phyloP scores from a whole-genome alignment of 306 rosid genomes.

The Casuarina cunninghamiana region DNA sequence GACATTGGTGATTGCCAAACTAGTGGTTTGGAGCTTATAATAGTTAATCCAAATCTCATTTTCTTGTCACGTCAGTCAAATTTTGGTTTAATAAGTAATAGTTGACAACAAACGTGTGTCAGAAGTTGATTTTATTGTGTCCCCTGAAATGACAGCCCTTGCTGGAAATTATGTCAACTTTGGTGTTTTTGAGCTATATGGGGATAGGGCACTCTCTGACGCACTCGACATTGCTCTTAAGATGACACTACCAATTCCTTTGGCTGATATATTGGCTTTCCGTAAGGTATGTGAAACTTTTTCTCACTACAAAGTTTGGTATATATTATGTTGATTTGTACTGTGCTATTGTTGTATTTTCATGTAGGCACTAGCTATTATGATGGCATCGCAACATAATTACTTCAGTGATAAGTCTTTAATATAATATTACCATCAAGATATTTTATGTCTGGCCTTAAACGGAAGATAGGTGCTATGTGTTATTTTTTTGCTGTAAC shows the following conservation, averaged over 20 bases:
- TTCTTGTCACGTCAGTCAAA: not conserved
- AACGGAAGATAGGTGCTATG: not conserved
- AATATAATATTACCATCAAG: too few species aligned
- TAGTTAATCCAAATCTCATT: not conserved
- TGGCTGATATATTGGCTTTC: slow-evolving; percentile 94
- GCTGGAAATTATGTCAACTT: slow-evolving; percentile 97
- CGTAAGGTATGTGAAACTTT: slow-evolving; percentile 63
- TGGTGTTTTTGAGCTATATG: slow-evolving; percentile 96
- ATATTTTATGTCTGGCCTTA: not conserved
- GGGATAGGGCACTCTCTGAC: slow-evolving; percentile 91
- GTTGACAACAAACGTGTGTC: slow-evolving; percentile 8
- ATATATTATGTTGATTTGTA: not conserved
- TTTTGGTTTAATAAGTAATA: not conserved
- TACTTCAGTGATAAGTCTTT: not conserved
- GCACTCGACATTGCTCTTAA: slow-evolving; percentile 87
- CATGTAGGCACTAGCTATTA: too few species aligned
- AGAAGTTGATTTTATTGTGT: slow-evolving; percentile 23
- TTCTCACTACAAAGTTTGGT: not conserved
- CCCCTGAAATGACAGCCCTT: slow-evolving; percentile 64
- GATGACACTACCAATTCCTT: slow-evolving; percentile 86
- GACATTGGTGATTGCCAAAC: not conserved
- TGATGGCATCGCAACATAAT: not conserved
- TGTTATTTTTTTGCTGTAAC: not conserved
- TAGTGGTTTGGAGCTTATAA: not conserved
- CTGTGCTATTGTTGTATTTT: not conserved